Base-by-base conservation (phyloP, 345 rosid species). In the Acer saccharum region DNA sequence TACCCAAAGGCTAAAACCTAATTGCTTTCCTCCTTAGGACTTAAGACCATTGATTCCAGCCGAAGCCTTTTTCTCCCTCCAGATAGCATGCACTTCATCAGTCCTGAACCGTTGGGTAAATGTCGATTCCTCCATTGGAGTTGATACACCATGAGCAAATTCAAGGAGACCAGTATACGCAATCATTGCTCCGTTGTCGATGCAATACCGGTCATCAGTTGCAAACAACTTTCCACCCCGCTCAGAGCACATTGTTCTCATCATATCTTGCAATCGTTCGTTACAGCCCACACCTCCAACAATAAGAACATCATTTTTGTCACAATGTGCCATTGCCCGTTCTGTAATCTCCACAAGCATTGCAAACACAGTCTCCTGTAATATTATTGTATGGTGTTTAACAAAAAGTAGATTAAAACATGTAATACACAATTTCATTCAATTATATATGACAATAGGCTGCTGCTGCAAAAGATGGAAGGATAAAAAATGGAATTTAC, bases 271-370 rank as follows among this genome's bases (percentile, higher is more conserved):
- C 83, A 96, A 85, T 2, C 98, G 91, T 90, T 90, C 94, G 8
- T 94, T 96, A 83, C 99, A 96, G 8, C 99, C 99, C 18, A 94
- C 98, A 6, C 99, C 98, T 0, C 97, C 99, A 39, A 96, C 98
- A 57, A 96, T 96, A 55, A 96, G 90, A 83, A 96, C 87, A 43
- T 96, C 98, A 77, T 88, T 94, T 86, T 83, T 89, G 83, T 96
- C 99, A 16, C 99, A 94, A 81, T 96, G 98, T 0, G 99, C 99
- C 99, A 96, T 96, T 5, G 99, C 98, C 48, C 97, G 84, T 78
- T 96, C 98, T 0, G 98, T 96, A 35, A 96, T 96, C 91, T 96
- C 98, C 85, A 94, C 98, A 18, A 96, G 89, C 99, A 94, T 96
- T 1, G 98, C 98, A 62, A 90, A 96, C 58, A 96, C 68, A 0